Evolutionary conservation across 2,329 filamentous ascomycete genomes (phyloP).

Genomic region (Teratosphaeria zuluensis): DNA sequence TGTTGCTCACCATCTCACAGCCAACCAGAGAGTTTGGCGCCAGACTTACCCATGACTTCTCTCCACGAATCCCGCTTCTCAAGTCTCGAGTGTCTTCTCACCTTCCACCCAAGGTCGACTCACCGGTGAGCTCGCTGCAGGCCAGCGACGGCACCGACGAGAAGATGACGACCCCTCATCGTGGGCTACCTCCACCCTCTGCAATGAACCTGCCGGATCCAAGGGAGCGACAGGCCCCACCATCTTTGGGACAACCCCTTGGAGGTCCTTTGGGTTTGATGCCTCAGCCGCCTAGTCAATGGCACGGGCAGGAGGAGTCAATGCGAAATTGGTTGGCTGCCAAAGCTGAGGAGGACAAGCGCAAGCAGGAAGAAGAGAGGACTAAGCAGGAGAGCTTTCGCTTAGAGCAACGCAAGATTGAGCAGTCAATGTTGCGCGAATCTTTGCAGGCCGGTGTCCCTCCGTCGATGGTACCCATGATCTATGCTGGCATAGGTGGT

Average conservation of each 20-base stretch:
- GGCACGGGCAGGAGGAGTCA: constrained; percentile 42
- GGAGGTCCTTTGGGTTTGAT: constrained; percentile 27
- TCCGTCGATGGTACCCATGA: constrained; percentile 43
- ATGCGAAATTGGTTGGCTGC: constrained; percentile 43
- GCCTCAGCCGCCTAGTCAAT: constrained; percentile 37
- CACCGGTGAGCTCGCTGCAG: constrained; percentile 31
- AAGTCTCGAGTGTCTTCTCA: constrained; percentile 32
- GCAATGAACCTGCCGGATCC: constrained; percentile 43
- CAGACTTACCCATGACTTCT: constrained; percentile 40
- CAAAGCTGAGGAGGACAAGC: constrained; percentile 43
- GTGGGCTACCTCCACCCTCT: constrained; percentile 44
- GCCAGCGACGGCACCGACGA: constrained; percentile 28
- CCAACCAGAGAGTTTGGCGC: constrained; percentile 36
- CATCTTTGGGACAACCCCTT: constrained; percentile 21
- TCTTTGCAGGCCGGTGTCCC: constrained; percentile 43
- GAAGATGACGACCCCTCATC: constrained; percentile 41
- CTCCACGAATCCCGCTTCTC: constrained; percentile 29
- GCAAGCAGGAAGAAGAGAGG: constrained; percentile 45
- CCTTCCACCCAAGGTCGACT: constrained; percentile 31
- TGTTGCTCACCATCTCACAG: constrained; percentile 44
- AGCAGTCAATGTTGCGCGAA: constrained; percentile 44
- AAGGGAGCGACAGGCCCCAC: constrained; percentile 23
- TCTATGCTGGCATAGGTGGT: constrained; percentile 44
- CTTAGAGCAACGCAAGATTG: constrained; percentile 43
- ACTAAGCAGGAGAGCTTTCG: constrained; percentile 41